Evolutionary conservation across 495 filamentous ascomycete species (phyloP), one percentile per base, ranked within the genome.

Genomic region (Bombardia bombarda): DNA sequence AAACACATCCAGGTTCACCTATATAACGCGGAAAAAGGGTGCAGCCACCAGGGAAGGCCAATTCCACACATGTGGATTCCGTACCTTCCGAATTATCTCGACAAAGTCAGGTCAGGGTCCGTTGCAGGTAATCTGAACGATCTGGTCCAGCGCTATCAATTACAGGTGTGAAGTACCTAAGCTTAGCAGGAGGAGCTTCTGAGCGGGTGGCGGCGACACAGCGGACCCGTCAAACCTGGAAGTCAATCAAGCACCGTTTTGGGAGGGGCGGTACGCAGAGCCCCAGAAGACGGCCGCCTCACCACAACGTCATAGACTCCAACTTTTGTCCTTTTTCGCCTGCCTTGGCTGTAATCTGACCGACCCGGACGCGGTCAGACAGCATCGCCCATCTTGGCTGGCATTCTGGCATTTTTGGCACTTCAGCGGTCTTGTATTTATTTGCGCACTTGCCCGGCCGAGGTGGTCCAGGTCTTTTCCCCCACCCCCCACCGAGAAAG

Each of bases 221-320:
- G 14, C 32, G 31, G 33, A 36, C 17, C 23, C 25, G 7, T 9
- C 33, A 36, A 36, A 18, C 22, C 22, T 30, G 19, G 9, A 13
- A 13, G 9, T 30, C 7, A 34, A 34, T 36, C 32, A 17, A 9
- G 17, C 10, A 16, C 42, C 42, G 42, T 44, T 44, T 44, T 30
- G n/a, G 32, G 42, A 24, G 24, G 14, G 22, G 3, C 41, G 22
- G 17, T 35, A 36, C 32, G 19, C 35, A 19, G 13, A 16, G 9
- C 26, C 26, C 9, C 9, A 13, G 26, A 8, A 28, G 26, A 37
- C 16, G 36, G 19, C 28, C 36, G 43, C 43, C 43, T 46, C 43
- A 46, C 36, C 43, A 40, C 38, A 46, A 46, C 43, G 43, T 46
- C 43, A 40, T 46, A 25, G 8, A 14, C 12, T n/a, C 20, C 7